Evolutionary conservation across 1,284 basidiomycete species (phyloP).

Genomic region (Bjerkandera adusta): DNA sequence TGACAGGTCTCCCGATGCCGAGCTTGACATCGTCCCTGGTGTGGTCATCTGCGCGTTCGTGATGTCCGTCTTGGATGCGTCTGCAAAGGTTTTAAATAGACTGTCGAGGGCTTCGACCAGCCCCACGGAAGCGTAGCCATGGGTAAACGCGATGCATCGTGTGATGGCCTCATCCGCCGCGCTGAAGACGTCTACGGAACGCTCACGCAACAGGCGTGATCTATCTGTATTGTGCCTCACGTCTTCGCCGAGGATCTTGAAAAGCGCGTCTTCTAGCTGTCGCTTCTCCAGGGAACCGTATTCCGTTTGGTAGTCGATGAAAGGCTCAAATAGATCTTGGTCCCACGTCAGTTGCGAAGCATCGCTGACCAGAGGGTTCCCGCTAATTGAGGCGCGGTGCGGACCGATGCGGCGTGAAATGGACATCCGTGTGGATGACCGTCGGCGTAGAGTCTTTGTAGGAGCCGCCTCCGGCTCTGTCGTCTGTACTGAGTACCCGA

Average conservation of each 20-base stretch:
- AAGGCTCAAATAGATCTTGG: slow-evolving; percentile 86
- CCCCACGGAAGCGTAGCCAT: slow-evolving; percentile 79
- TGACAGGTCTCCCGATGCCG: slow-evolving; percentile 54
- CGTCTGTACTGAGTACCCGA: slow-evolving; percentile 44
- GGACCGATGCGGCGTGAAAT: slow-evolving; percentile 60
- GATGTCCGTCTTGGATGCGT: slow-evolving; percentile 57
- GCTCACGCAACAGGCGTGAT: slow-evolving; percentile 69
- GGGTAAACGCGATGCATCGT: slow-evolving; percentile 78
- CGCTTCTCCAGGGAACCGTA: slow-evolving; percentile 77
- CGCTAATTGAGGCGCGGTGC: slow-evolving; percentile 34
- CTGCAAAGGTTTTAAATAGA: slow-evolving; percentile 67
- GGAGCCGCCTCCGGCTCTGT: slow-evolving; percentile 21
- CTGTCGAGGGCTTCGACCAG: slow-evolving; percentile 74
- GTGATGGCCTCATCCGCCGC: slow-evolving; percentile 78
- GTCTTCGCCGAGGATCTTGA: slow-evolving; percentile 39
- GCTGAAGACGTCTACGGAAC: slow-evolving; percentile 68
- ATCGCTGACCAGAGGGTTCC: slow-evolving; percentile 17
- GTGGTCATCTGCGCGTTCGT: slow-evolving; percentile 31
- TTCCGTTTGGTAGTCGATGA: slow-evolving; percentile 84
- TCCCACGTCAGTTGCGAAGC: slow-evolving; percentile 74
- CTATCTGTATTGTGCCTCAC: slow-evolving; percentile 42
- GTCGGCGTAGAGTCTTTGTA: slow-evolving; percentile 25
- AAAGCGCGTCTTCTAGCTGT: slow-evolving; percentile 59
- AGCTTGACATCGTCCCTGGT: slow-evolving; percentile 29
- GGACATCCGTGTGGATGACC: slow-evolving; percentile 70